Evolutionary conservation across 169 alveolate genomes (phyloP), one percentile per base, ranked within the genome.

Genomic region (Perkinsus chesapeaki): DNA sequence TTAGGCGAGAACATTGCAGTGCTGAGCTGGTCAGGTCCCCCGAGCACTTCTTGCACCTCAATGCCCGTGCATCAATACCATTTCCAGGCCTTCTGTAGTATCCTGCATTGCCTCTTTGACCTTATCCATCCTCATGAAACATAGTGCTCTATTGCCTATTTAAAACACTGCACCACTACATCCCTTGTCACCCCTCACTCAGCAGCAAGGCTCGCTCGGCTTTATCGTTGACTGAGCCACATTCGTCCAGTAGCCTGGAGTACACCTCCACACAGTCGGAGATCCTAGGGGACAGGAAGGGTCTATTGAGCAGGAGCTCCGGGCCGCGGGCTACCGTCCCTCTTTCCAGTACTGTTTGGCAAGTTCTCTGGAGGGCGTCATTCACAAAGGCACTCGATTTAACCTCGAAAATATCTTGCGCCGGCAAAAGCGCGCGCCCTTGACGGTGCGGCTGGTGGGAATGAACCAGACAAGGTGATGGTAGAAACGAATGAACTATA

Each of bases 351-450:
- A 60, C 82, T 60, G 31, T 34, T 16, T 60, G 82, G 82, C 82
- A 16, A 60, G 82, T 27, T 60, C 82, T 23, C 82, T 60, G 36
- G 82, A 60, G 60, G 16, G 60, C 16, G 60, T 43, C 60, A 43
- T n/a, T n/a, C n/a, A n/a, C n/a, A n/a, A n/a, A n/a, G n/a, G n/a
- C n/a, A n/a, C n/a, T n/a, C n/a, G n/a, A n/a, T n/a, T n/a, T n/a
- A n/a, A n/a, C n/a, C n/a, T n/a, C n/a, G n/a, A n/a, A n/a, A n/a
- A n/a, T n/a, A n/a, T n/a, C n/a, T n/a, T 60, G 82, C 82, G 82
- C 82, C 82, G 82, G 27, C 82, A 60, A 16, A 60, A 60, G 82
- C 82, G 82, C 82, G 82, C 82, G 82, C 82, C 82, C 82, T 34
- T 1, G 82, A 47, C 9, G 72, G 19, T 10, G 72, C 9, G 19